Percentiles rank a stretch among this genome's conserved stretches.
phyloP scores from a whole-genome alignment of 805 yeast genomes.

The Hanseniaspora meyeri region DNA sequence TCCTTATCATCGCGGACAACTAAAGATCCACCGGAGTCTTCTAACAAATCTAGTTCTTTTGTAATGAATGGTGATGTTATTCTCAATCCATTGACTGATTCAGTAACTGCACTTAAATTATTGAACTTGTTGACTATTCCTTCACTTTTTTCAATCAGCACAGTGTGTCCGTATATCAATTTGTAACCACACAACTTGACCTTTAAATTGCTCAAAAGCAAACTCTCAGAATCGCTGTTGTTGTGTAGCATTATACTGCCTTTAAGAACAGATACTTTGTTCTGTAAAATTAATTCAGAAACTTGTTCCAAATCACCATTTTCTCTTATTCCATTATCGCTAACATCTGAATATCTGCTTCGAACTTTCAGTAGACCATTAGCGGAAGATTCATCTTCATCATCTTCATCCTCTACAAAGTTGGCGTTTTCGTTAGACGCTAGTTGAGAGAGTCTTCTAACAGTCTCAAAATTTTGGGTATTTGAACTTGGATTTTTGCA shows the following conservation, averaged over 20 bases:
- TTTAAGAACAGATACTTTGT: not conserved
- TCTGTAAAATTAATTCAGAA: not conserved
- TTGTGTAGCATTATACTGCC: not conserved
- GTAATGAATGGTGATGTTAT: conserved; percentile 6
- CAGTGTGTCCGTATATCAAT: not conserved
- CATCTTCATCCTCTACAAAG: not conserved
- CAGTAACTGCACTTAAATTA: not conserved
- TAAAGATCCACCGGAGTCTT: not conserved
- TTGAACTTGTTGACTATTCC: not conserved
- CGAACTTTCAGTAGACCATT: not conserved
- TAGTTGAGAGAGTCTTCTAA: not conserved
- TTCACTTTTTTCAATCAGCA: not conserved
- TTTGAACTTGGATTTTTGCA: conserved; percentile 11
- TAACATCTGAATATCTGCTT: not conserved
- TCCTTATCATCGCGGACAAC: not conserved
- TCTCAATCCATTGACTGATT: not conserved
- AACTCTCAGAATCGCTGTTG: not conserved
- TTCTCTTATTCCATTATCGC: not conserved
- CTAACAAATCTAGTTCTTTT: conserved; percentile 1
- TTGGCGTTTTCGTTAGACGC: not conserved
- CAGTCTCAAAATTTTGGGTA: not conserved
- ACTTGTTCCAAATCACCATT: not conserved
- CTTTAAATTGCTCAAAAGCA: conserved; percentile 3
- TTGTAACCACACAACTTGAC: conserved; percentile 12
- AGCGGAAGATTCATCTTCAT: not conserved